phyloP scores from a whole-genome alignment of 2,329 filamentous ascomycete species.

The Lasiodiplodia gonubiensis region DNA sequence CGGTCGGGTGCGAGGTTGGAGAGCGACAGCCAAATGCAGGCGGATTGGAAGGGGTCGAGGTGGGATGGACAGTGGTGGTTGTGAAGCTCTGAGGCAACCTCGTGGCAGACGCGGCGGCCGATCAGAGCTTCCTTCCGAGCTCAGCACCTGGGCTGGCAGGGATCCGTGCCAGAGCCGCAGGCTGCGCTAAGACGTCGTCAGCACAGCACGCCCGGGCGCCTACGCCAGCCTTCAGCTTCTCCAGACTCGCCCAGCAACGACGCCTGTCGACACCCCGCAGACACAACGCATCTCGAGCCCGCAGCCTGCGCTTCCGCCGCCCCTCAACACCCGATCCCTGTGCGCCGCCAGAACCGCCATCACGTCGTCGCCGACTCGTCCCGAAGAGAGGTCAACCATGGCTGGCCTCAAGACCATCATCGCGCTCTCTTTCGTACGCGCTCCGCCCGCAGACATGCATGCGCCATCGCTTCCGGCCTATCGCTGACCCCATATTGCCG shows the following conservation, averaged over 20 bases:
- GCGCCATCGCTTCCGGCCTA: background rate
- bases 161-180: slow-evolving; percentile 17
- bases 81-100: slow-evolving; percentile 35
- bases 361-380: slow-evolving; percentile 12
- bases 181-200: slow-evolving; percentile 23
- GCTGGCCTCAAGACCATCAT: slow-evolving; percentile 99
- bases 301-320: background rate
- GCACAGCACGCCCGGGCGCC: slow-evolving; percentile 12
- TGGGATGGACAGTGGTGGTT: slow-evolving; percentile 31
- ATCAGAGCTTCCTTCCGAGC: slow-evolving; percentile 31
- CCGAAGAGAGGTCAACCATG: slow-evolving; percentile 54
- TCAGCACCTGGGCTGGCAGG: slow-evolving; percentile 15
- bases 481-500: slow-evolving; percentile 1
- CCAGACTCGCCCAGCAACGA: slow-evolving; percentile 15
- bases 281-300: slow-evolving; percentile 8
- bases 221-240: slow-evolving; percentile 23
- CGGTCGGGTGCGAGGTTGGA: slow-evolving; percentile 11
- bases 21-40: slow-evolving; percentile 3
- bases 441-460: slow-evolving; percentile 3
- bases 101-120: slow-evolving; percentile 20
- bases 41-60: slow-evolving; percentile 22
- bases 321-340: background rate
- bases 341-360: slow-evolving; percentile 5
- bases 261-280: slow-evolving; percentile 7
- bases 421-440: slow-evolving; percentile 87